Percentiles rank a stretch among this genome's conserved stretches.
Conservation (phyloP, 495 filamentous ascomycete genomes). For the Aspergillus taichungensis region DNA sequence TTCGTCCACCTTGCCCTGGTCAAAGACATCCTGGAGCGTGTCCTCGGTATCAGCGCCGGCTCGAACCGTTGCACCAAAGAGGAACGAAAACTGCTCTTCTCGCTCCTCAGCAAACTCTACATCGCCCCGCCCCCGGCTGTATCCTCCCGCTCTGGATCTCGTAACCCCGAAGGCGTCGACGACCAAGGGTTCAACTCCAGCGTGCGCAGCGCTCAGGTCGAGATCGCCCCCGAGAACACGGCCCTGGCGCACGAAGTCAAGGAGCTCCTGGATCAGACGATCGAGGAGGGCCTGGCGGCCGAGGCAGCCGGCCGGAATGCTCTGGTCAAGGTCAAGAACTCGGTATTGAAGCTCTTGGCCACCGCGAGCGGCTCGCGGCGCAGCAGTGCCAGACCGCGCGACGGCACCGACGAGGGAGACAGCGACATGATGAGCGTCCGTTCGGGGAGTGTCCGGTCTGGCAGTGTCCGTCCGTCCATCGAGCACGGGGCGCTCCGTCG, state of each 20-base stretch:
- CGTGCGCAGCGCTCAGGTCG: constrained; percentile 26
- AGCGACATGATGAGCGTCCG: constrained; percentile 20
- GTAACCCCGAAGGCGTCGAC: constrained; percentile 27
- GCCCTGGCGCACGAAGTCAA: constrained; percentile 34
- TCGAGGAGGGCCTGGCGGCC: constrained; percentile 57
- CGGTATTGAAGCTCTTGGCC: constrained; percentile 39
- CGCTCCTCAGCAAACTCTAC: constrained; percentile 75
- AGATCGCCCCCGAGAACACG: constrained; percentile 27
- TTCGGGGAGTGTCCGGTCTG: constrained; percentile 26
- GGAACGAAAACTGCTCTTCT: constrained; percentile 73
- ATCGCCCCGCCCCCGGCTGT: constrained; percentile 46
- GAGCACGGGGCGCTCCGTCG: constrained; percentile 24
- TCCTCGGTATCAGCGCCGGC: constrained; percentile 21
- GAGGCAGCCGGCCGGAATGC: constrained; percentile 69
- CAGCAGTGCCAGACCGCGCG: constrained; percentile 23
- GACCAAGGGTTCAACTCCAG: constrained; percentile 31
- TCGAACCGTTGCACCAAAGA: constrained; percentile 51
- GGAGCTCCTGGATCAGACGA: constrained; percentile 52
- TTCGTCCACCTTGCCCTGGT: constrained; percentile 43
- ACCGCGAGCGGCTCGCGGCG: constrained; percentile 28
- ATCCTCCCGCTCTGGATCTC: constrained; percentile 29
- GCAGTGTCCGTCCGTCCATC: constrained; percentile 32
- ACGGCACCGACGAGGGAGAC: constrained; percentile 31
- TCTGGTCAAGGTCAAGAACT: constrained; percentile 69
- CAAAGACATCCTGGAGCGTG: constrained; percentile 28